Conservation (phyloP, 176 grass and related monocot genomes). For the Ensete glaucum region DNA sequence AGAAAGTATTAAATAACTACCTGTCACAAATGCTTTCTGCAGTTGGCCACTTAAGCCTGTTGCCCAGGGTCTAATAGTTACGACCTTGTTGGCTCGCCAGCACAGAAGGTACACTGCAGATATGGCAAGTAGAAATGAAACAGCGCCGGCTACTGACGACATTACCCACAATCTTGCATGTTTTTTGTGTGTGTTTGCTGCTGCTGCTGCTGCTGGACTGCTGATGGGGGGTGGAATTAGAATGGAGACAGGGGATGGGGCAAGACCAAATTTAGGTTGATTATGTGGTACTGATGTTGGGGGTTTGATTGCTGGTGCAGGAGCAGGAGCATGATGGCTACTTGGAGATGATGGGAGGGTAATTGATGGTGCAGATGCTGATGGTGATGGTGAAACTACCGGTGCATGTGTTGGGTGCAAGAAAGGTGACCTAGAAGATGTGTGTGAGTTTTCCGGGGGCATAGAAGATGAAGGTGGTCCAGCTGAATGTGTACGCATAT, state of each 20-base stretch:
- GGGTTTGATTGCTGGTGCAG: constrained; percentile 21
- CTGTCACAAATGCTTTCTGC: constrained; percentile 84
- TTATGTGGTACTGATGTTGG: constrained; percentile 14
- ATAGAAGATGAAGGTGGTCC: constrained; percentile 25
- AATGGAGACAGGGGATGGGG: background rate
- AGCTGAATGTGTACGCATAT: constrained; percentile 15
- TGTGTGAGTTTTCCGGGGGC: background rate
- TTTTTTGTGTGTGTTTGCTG: background rate
- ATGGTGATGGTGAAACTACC: constrained; percentile 10
- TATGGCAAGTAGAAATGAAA: constrained; percentile 37
- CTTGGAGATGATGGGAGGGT: constrained; percentile 20
- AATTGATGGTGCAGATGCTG: background rate
- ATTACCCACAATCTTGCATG: constrained; percentile 24
- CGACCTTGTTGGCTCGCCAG: constrained; percentile 46
- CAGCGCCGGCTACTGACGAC: constrained; percentile 17
- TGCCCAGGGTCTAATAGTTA: constrained; percentile 72
- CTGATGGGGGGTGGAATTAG: background rate
- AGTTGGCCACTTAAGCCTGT: constrained; percentile 85
- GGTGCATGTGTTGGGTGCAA: background rate
- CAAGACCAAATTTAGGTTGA: constrained; percentile 11
- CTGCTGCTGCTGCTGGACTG: background rate
- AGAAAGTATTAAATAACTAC: constrained; percentile 29
- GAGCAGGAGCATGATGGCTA: constrained; percentile 20
- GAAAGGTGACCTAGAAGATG: constrained; percentile 5
- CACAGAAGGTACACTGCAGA: constrained; percentile 33